Percentiles rank a stretch among this genome's conserved stretches.
Evolutionary conservation across 345 rosid genomes (phyloP).

Genomic region (Mallotus nudiflorus): DNA sequence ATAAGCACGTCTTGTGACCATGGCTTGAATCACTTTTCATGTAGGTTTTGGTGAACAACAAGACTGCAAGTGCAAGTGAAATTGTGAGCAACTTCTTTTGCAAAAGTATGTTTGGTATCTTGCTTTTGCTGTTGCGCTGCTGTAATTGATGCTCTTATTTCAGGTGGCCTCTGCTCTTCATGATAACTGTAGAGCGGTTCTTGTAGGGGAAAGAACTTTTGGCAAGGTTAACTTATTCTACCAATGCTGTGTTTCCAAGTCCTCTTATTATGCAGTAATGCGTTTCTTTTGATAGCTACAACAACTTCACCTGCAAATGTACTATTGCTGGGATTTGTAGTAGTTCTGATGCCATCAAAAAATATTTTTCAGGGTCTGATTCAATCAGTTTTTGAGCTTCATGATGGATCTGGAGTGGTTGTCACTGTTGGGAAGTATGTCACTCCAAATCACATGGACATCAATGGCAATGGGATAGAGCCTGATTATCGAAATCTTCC

Average conservation of each 20-base stretch:
- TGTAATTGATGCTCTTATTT: slow-evolving; percentile 18
- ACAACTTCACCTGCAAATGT: background rate
- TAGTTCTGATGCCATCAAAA: slow-evolving; percentile 7
- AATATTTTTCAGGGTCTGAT: slow-evolving; percentile 70
- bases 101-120: slow-evolving; percentile 2
- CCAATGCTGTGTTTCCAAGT: background rate
- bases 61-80: slow-evolving; percentile 96
- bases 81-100: slow-evolving; percentile 53
- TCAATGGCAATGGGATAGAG: slow-evolving; percentile 90
- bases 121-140: slow-evolving; percentile 1
- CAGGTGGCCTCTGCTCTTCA: slow-evolving; percentile 99
- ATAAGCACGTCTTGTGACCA: background rate
- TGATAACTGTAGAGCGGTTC: slow-evolving; percentile 96
- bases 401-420: slow-evolving; percentile 90
- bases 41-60: slow-evolving; percentile 89
- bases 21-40: slow-evolving; percentile 5
- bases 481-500: slow-evolving; percentile 70
- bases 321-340: background rate
- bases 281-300: background rate
- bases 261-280: background rate
- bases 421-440: slow-evolving; percentile 86
- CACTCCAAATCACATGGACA: slow-evolving; percentile 85
- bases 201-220: slow-evolving; percentile 84
- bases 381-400: slow-evolving; percentile 86
- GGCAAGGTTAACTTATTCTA: slow-evolving; percentile 66